A percentile compares a stretch with the other conserved stretches of the same genome.
These are phyloP conservation scores for Lichenothelia convexa DNA, from an alignment of 495 filamentous ascomycete genomes.

Conservation along the genomic window DNA sequence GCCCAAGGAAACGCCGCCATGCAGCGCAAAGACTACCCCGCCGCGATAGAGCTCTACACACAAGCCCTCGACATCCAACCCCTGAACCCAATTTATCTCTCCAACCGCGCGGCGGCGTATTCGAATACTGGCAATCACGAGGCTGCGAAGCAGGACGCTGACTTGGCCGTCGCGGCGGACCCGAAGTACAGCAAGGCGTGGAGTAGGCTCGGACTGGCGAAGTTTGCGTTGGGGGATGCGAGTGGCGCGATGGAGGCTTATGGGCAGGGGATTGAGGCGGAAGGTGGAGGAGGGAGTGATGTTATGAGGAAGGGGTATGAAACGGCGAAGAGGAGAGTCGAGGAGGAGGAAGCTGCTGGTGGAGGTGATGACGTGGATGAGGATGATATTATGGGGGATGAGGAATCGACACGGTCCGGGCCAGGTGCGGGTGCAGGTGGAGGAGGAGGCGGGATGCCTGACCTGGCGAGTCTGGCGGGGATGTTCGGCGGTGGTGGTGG, in stretches of 20 bases:
- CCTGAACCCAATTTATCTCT: conserved; percentile 86
- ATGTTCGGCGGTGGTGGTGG: conserved; percentile 53
- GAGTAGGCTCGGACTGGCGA: conserved; percentile 75
- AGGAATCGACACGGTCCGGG: conserved; percentile 25
- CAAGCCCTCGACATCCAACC: conserved; percentile 64
- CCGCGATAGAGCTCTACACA: conserved; percentile 71
- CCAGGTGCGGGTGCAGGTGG: conserved; percentile 28
- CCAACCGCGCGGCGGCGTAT: conserved; percentile 89
- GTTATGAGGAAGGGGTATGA: conserved; percentile 90
- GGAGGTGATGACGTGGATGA: conserved; percentile 26
- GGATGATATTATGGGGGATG: conserved; percentile 29
- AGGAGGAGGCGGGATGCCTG: conserved; percentile 56
- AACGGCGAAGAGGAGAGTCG: conserved; percentile 68
- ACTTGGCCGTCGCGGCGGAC: conserved; percentile 68
- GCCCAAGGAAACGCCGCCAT: conserved; percentile 86
- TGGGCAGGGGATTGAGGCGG: conserved; percentile 74
- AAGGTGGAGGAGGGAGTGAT: conserved; percentile 77
- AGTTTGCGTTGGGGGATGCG: conserved; percentile 76
- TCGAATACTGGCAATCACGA: conserved; percentile 63
- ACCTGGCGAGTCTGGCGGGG: conserved; percentile 49
- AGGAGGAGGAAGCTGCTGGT: conserved; percentile 40
- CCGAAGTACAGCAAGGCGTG: conserved; percentile 93
- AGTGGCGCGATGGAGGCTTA: conserved; percentile 91
- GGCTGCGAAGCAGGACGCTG: conserved; percentile 65
- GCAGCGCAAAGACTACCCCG: conserved; percentile 68